Percentiles rank a stretch among this genome's conserved stretches.
These are phyloP conservation scores for Gentiana dahurica DNA, from an alignment of 257 asterid genomes.

Conservation along the genomic window DNA sequence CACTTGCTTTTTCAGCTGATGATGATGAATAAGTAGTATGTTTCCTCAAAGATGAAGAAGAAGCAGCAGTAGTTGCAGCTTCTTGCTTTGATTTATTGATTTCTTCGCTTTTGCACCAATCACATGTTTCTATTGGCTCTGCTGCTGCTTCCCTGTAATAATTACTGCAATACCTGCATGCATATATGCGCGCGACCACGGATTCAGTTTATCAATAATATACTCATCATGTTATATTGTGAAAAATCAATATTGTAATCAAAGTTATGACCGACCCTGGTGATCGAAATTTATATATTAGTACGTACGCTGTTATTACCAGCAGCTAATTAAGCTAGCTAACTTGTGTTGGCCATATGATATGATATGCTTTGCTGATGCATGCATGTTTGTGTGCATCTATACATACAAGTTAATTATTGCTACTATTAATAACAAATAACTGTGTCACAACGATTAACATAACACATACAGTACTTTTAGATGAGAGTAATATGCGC, in stretches of 20 bases:
- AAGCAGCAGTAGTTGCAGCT: background rate
- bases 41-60: too few species aligned
- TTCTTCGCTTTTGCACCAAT: constrained; percentile 82
- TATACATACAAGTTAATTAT: background rate
- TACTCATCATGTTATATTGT: too few species aligned
- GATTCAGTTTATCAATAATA: too few species aligned
- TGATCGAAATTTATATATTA: too few species aligned
- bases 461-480: background rate
- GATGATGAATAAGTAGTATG: background rate
- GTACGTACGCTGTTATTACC: too few species aligned
- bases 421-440: background rate
- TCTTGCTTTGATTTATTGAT: constrained; percentile 21
- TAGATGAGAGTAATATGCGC: background rate
- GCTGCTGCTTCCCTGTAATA: constrained; percentile 54
- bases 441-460: background rate
- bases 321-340: too few species aligned
- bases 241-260: too few species aligned
- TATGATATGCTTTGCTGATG: too few species aligned
- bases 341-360: too few species aligned
- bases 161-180: constrained; percentile 77
- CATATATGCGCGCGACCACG: background rate
- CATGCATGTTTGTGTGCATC: too few species aligned
- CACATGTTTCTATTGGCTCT: constrained; percentile 54
- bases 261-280: too few species aligned
- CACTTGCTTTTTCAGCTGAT: constrained; percentile 15